Percentiles rank a stretch among this genome's conserved stretches.
Conservation (phyloP, 1,139 yeast species). For the Meyerozyma guilliermondii region DNA sequence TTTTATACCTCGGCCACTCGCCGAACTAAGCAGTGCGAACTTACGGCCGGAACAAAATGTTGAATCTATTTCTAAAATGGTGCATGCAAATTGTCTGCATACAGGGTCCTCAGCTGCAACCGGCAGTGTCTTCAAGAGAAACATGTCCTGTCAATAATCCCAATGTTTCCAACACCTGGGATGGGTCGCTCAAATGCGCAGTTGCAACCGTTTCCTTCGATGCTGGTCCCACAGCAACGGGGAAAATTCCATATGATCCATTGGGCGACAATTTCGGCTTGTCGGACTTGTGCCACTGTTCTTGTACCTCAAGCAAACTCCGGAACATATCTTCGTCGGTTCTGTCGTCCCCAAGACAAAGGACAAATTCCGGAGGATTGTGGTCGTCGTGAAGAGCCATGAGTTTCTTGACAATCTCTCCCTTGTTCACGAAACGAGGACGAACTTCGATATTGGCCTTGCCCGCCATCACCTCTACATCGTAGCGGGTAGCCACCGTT, state of each 20-base stretch:
- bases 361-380: constrained; percentile 68
- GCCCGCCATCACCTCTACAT: constrained; percentile 94
- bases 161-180: constrained; percentile 78
- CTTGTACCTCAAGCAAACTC: constrained; percentile 60
- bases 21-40: background rate
- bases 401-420: constrained; percentile 84
- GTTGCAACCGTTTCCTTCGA: constrained; percentile 84
- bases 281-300: constrained; percentile 34
- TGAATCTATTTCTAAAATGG: background rate
- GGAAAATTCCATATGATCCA: constrained; percentile 64
- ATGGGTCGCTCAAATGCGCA: constrained; percentile 82
- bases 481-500: constrained; percentile 62
- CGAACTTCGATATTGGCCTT: constrained; percentile 96
- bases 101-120: constrained; percentile 20
- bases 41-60: background rate
- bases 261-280: constrained; percentile 35
- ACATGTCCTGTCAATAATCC: constrained; percentile 76
- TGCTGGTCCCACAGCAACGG: constrained; percentile 95
- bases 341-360: constrained; percentile 91
- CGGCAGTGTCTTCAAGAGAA: constrained; percentile 70
- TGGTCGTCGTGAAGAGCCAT: constrained; percentile 37
- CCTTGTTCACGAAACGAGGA: constrained; percentile 91
- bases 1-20: background rate
- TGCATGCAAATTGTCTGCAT: background rate
- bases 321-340: constrained; percentile 98